Conservation (phyloP, 257 asterid species). For the Schizonepeta tenuifolia region DNA sequence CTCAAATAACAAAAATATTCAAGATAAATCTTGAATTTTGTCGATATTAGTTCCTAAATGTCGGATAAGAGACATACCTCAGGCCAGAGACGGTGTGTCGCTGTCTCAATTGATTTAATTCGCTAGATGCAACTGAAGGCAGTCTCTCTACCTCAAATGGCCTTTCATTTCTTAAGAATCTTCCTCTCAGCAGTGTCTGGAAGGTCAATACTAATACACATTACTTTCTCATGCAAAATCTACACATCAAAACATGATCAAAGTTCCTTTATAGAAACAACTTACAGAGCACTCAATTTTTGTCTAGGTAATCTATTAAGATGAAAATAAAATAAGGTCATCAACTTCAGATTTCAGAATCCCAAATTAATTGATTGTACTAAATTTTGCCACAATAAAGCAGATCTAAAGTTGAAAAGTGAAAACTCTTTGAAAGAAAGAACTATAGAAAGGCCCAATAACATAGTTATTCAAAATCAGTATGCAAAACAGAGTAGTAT, state of each 20-base stretch:
- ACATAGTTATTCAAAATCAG: constrained; percentile 7
- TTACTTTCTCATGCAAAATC: constrained; percentile 41
- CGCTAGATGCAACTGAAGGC: constrained; percentile 80
- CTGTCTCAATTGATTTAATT: constrained; percentile 85
- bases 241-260: background rate
- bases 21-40: constrained; percentile 8
- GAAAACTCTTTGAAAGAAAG: background rate
- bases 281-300: background rate
- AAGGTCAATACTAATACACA: constrained; percentile 32
- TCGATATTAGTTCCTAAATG: constrained; percentile 6
- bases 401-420: background rate
- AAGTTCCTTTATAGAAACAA: background rate
- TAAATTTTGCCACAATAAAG: background rate
- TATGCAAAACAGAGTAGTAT: background rate
- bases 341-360: too few species aligned
- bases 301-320: background rate
- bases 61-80: constrained; percentile 59
- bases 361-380: too few species aligned
- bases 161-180: constrained; percentile 85
- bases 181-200: constrained; percentile 93
- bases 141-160: constrained; percentile 74
- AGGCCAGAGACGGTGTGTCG: constrained; percentile 89
- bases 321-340: too few species aligned
- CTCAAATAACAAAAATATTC: constrained; percentile 5
- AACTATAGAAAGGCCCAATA: background rate